Evolutionary conservation across 2,329 filamentous ascomycete genomes (phyloP), one percentile per base, ranked within the genome.

Genomic region (Fusarium neocosmosporiellum): DNA sequence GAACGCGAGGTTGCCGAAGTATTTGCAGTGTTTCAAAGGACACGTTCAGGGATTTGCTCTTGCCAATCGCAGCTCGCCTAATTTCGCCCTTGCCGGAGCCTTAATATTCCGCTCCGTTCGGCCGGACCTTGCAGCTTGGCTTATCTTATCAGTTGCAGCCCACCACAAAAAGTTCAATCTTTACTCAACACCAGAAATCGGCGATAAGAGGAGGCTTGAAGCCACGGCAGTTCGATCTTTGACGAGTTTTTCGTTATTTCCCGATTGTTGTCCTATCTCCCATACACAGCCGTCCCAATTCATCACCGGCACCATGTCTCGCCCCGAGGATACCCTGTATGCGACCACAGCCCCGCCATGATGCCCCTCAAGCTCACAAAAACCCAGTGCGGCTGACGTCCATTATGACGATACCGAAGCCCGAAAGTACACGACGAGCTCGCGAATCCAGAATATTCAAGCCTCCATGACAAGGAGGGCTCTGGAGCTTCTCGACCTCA

Each of bases 381-480:
- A 61, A 46, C 62, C 37, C 81, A 97, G 94, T 81, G 94, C 95
- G 59, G 96, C 96, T 74, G 96, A 99, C 85, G 92, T 98, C 80
- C 97, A 97, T 87, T 99, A 99, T 88, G 93, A 98, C 87, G 96
- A 98, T 85, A 88, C 88, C 82, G 96, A 98, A 87, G 96, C 96
- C 34, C 93, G 94, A 81, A 98, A 98, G 87, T 99, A 99, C 87
- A 98, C 96, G 10, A 98, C 96, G 6, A 96, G 92, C 72, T 98
- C 95, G 6, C 94, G 96, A 72, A 98, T 99, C 80, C 94, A 96
- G 79, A 95, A 94, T 77, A 98, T 99, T 77, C 96, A 99, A 83
- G 93, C 95, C 1, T 90, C 91, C 71, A 99, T 99, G 96, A 98
- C 96, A 31, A 89, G 94, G 76, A 93, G 96, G 65, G 96, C 96